These are phyloP conservation scores for Amylocarpus encephaloides DNA, from an alignment of 2,329 filamentous ascomycete genomes.

Conservation along the genomic window DNA sequence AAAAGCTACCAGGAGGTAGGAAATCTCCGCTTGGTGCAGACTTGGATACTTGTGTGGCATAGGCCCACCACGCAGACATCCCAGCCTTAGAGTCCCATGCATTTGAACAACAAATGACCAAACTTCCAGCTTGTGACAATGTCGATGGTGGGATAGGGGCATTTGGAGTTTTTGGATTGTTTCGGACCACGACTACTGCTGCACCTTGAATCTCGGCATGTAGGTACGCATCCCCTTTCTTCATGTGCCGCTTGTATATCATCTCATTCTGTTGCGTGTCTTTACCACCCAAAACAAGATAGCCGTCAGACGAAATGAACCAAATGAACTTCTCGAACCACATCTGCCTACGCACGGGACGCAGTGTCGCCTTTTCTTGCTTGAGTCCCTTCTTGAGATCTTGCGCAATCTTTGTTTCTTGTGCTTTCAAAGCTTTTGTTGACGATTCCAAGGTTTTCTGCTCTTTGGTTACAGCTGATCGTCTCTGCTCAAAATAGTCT, in stretches of 20 bases:
- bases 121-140: conserved; percentile 78
- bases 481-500: conserved; percentile 88
- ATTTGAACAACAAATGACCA: conserved; percentile 77
- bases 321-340: conserved; percentile 98
- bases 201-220: conserved; percentile 86
- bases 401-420: conserved; percentile 79
- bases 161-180: conserved; percentile 68
- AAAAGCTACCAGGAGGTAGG: conserved; percentile 70
- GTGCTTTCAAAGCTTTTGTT: conserved; percentile 75
- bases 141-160: conserved; percentile 89
- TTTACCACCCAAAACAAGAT: conserved; percentile 82
- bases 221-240: conserved; percentile 85
- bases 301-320: conserved; percentile 94
- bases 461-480: conserved; percentile 76
- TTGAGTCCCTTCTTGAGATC: conserved; percentile 85
- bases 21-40: conserved; percentile 74
- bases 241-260: conserved; percentile 79
- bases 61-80: conserved; percentile 96
- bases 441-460: conserved; percentile 81
- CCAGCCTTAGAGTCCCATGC: conserved; percentile 96
- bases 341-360: conserved; percentile 73
- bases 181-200: conserved; percentile 83
- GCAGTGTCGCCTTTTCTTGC: conserved; percentile 81
- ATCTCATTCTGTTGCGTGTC: conserved; percentile 88
- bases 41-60: conserved; percentile 84